phyloP scores from a whole-genome alignment of 495 filamentous ascomycete species.

The Pyrenula massariospora region DNA sequence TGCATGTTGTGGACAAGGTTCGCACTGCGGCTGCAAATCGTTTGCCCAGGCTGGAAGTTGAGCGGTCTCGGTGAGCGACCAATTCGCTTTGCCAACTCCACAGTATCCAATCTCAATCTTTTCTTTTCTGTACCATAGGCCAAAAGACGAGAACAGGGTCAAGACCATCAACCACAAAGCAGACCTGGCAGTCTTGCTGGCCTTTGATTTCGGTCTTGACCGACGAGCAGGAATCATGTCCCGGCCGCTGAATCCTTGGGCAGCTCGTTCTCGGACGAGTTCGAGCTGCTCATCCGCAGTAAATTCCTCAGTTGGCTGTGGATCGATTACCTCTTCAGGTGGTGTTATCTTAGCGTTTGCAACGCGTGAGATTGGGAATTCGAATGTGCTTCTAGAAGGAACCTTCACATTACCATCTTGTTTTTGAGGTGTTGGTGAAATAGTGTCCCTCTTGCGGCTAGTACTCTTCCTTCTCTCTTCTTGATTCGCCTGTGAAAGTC shows the following conservation, averaged over 20 bases:
- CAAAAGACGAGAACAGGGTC: conserved; percentile 59
- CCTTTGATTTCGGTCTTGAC: conserved; percentile 14
- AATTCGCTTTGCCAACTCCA: conserved; percentile 61
- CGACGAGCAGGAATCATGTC: background rate
- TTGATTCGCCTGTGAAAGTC: conserved; percentile 29
- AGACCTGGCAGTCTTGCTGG: conserved; percentile 24
- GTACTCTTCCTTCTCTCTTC: conserved; percentile 26
- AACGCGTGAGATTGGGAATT: conserved; percentile 25
- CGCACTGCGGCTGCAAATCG: conserved; percentile 67
- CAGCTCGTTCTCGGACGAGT: conserved; percentile 47
- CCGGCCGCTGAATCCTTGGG: conserved; percentile 18
- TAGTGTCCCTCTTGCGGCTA: conserved; percentile 5
- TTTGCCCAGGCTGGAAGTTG: conserved; percentile 56
- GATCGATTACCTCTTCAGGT: conserved; percentile 23
- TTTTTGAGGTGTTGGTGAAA: conserved; percentile 13
- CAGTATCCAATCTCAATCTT: conserved; percentile 93
- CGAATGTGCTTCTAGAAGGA: conserved; percentile 32
- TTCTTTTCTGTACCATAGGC: conserved; percentile 79
- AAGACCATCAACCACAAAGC: conserved; percentile 57
- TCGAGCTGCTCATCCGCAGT: conserved; percentile 82
- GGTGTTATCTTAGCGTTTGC: conserved; percentile 8
- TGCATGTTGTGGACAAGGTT: conserved; percentile 85
- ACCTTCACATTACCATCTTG: conserved; percentile 25
- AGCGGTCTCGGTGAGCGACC: conserved; percentile 33
- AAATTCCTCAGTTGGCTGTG: conserved; percentile 77